Evolutionary conservation across 2,329 filamentous ascomycete species (phyloP).

Genomic region (Coniella lustricola): DNA sequence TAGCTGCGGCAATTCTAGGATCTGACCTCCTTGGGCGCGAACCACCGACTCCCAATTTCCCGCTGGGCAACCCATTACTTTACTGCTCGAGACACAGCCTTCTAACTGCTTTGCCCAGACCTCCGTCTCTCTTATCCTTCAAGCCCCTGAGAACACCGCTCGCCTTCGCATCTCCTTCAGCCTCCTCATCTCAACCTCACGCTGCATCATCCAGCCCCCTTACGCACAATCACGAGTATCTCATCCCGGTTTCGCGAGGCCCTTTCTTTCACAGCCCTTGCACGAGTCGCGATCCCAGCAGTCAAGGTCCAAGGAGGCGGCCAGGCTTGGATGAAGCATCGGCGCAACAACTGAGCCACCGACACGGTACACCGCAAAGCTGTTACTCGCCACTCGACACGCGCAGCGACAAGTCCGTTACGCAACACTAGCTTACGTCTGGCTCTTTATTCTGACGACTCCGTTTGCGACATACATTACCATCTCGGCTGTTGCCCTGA

Average conservation of each 20-base stretch:
- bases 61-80: constrained; percentile 4
- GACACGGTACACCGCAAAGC: constrained; percentile 1
- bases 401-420: constrained; percentile 8
- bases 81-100: not conserved
- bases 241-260: not conserved
- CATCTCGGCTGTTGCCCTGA: not conserved
- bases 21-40: constrained; percentile 7
- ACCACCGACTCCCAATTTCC: constrained; percentile 14
- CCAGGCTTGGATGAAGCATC: not conserved
- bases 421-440: constrained; percentile 1
- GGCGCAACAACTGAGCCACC: not conserved
- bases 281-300: not conserved
- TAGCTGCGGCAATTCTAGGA: constrained; percentile 16
- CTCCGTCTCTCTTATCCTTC: not conserved
- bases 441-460: not conserved
- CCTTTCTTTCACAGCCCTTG: not conserved
- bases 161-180: constrained; percentile 1
- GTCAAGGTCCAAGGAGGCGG: not conserved
- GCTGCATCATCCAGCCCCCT: not conserved
- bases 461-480: constrained; percentile 6
- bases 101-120: not conserved
- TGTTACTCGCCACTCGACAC: constrained; percentile 8
- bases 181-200: constrained; percentile 4
- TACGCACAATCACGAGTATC: not conserved
- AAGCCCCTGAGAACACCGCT: constrained; percentile 5